A percentile compares a stretch with the other conserved stretches of the same genome.
Conservation (phyloP, 2,329 filamentous ascomycete species). For the Pseudogymnoascus sp. region DNA sequence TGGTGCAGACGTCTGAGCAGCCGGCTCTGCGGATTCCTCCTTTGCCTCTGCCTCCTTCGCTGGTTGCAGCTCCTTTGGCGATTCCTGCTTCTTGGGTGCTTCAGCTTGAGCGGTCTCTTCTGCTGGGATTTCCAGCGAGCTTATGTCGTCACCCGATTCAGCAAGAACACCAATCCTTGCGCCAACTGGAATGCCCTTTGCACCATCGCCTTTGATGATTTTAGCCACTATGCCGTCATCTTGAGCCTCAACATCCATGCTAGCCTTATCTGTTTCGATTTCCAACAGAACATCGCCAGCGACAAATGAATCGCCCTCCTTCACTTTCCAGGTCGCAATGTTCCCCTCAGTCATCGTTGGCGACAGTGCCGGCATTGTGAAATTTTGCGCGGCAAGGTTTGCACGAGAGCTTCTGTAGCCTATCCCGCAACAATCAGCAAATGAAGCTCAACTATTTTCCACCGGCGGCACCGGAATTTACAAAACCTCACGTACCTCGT, state of each 20-base stretch:
- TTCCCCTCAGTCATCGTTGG: constrained; percentile 93
- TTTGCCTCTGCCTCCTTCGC: constrained; percentile 21
- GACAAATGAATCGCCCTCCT: constrained; percentile 76
- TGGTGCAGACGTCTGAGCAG: constrained; percentile 22
- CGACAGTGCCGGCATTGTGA: constrained; percentile 85
- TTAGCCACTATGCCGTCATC: constrained; percentile 83
- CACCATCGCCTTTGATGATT: constrained; percentile 67
- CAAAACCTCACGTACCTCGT: constrained; percentile 46
- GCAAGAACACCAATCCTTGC: constrained; percentile 76
- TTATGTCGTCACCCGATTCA: constrained; percentile 73
- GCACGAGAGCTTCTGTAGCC: constrained; percentile 59
- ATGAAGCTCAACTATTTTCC: constrained; percentile 12
- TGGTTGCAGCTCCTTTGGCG: constrained; percentile 20
- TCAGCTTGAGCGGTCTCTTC: constrained; percentile 46
- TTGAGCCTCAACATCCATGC: constrained; percentile 91
- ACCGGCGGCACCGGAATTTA: constrained; percentile 6
- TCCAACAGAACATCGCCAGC: constrained; percentile 84
- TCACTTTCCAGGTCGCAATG: constrained; percentile 78
- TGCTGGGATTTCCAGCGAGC: constrained; percentile 65
- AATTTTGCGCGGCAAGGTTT: constrained; percentile 71
- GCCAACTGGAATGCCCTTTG: constrained; percentile 72
- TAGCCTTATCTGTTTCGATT: constrained; percentile 91
- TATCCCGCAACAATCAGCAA: constrained; percentile 32
- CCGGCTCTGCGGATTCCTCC: constrained; percentile 15
- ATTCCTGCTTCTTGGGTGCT: constrained; percentile 25